phyloP scores from a whole-genome alignment of 2,329 filamentous ascomycete species.

The Diplodia intermedia region DNA sequence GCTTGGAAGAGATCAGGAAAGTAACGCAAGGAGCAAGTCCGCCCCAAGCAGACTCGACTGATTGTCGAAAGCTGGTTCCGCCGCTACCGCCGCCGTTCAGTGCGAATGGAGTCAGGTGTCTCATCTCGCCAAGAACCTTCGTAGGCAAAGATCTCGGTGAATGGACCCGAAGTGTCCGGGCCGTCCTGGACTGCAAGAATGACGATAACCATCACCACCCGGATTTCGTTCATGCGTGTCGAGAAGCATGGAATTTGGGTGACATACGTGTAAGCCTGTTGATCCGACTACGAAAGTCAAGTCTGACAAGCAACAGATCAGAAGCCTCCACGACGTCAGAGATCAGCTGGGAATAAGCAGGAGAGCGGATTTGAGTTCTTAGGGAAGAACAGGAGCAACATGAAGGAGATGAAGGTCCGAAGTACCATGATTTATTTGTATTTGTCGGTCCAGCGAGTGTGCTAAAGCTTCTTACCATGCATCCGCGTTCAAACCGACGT shows the following conservation, averaged over 20 bases:
- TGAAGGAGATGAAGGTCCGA: not conserved
- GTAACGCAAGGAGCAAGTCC: too few species aligned
- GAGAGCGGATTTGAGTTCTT: not conserved
- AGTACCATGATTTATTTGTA: not conserved
- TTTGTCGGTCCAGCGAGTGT: not conserved
- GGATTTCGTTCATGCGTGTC: not conserved
- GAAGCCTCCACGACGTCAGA: not conserved
- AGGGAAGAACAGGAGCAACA: not conserved
- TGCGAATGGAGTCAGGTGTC: not conserved
- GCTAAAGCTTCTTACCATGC: not conserved
- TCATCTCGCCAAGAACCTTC: not conserved
- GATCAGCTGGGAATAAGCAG: not conserved
- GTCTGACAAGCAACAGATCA: not conserved
- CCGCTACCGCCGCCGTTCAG: not conserved
- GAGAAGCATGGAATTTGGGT: not conserved
- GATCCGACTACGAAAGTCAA: not conserved
- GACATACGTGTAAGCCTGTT: too few species aligned
- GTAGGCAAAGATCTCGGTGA: not conserved
- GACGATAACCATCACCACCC: not conserved
- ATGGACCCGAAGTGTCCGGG: not conserved
- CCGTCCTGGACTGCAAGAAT: not conserved
- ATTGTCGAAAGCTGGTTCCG: not conserved
- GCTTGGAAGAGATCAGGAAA: not conserved
- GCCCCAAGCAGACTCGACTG: not conserved
- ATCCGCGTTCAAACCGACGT: not conserved